Evolutionary conservation across 352 stramenopile species (phyloP), one percentile per base, ranked within the genome.

Genomic region (Pythium dissimile): DNA sequence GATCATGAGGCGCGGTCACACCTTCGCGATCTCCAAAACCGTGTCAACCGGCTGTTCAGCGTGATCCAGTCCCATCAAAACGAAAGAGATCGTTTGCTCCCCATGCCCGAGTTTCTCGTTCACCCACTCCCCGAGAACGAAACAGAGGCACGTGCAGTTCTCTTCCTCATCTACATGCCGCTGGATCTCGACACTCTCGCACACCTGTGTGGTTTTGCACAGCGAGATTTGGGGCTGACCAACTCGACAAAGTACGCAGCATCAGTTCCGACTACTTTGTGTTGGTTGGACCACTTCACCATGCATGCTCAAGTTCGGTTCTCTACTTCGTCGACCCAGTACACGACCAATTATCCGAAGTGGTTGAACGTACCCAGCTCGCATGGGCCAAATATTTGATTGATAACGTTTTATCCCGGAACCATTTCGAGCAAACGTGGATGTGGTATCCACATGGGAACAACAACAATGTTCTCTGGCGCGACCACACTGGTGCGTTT

Each of bases 101-200:
- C 23, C 32, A 52, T 72, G 20, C 67, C 67, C 1, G 2, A 26
- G 2, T 74, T 64, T 24, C 32, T 77, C 15, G 53, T 66, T 1
- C 67, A 50, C 20, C 67, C 73, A 1, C 59, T 86, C 18, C 73
- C 76, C 10, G 35, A 24, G 12, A 13, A 56, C 13, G 41, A 47
- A 20, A 13, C 15, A 0, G 58, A 72, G 2, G 69, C 69, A 0
- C 50, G 74, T 13, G 54, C 66, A 41, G 41, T 73, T 2, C 62
- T 86, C 16, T 81, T 86, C 32, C 75, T 82, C 45, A 34, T 81
- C 6, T 54, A 57, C 2, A 64, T 86, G 56, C 76, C 72, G 0
- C 51, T 32, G 1, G 52, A 75, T 6, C 13, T 86, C 6, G 66
- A 77, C 13, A 54, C 72, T 31, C 31, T 80, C 18, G 69, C 59